Evolutionary conservation across 129 eudicot genomes (phyloP).

Genomic region (Tagetes patula): DNA sequence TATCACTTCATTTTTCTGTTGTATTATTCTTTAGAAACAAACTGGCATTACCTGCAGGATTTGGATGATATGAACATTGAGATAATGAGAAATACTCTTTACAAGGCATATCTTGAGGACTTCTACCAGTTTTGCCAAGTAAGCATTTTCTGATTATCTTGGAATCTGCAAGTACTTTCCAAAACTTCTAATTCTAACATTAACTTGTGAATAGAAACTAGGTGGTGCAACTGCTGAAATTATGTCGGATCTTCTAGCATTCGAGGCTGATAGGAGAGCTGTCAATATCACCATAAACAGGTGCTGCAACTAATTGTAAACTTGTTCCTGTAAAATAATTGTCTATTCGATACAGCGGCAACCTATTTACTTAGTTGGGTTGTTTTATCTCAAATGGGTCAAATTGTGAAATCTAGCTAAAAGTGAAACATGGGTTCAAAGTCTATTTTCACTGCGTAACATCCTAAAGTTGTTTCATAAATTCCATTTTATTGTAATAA

Average conservation of each 20-base stretch:
- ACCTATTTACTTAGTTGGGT: not conserved
- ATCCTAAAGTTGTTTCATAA: not conserved
- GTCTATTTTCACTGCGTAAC: not conserved
- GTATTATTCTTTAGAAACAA: not conserved
- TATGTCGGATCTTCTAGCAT: conserved; percentile 89
- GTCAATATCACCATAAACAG: conserved; percentile 94
- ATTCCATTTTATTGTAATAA: not conserved
- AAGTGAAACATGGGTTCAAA: not conserved
- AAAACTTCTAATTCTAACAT: not conserved
- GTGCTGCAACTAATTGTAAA: conserved; percentile 22
- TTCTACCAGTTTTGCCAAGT: conserved; percentile 92
- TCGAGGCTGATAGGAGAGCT: conserved; percentile 96
- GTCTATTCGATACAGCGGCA: not conserved
- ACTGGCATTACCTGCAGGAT: conserved; percentile 49
- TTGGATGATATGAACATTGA: conserved; percentile 99
- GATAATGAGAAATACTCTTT: conserved; percentile 92
- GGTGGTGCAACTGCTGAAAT: conserved; percentile 98
- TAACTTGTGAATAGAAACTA: conserved; percentile 51
- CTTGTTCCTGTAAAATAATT: not conserved
- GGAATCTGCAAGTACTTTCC: not conserved
- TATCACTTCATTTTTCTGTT: not conserved
- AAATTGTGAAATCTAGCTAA: not conserved
- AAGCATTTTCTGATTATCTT: not conserved
- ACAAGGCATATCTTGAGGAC: conserved; percentile 97
- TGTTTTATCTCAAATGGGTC: not conserved